Evolutionary conservation across 371 early-diverging fungal species (phyloP).

Genomic region (Choanephora cucurbitarum): DNA sequence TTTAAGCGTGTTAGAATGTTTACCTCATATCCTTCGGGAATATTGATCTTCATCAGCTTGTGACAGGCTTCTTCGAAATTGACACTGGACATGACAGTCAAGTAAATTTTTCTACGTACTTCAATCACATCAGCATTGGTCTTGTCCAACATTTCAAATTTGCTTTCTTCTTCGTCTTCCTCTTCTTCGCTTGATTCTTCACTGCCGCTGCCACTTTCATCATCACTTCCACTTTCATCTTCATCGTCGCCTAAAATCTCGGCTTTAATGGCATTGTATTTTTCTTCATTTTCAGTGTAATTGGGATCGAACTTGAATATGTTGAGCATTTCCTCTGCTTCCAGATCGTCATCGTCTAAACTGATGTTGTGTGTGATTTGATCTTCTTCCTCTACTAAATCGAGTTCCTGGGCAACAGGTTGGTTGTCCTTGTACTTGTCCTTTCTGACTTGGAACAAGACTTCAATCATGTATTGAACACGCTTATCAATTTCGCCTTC

Average conservation of each 20-base stretch:
- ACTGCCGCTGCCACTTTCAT: slow-evolving; percentile 60
- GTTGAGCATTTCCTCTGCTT: slow-evolving; percentile 80
- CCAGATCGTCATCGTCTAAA: slow-evolving; percentile 87
- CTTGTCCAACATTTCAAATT: slow-evolving; percentile 82
- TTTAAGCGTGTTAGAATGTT: neutral
- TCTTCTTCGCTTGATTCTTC: slow-evolving; percentile 37
- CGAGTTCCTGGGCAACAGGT: slow-evolving; percentile 76
- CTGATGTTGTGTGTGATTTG: slow-evolving; percentile 91
- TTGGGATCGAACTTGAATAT: slow-evolving; percentile 86
- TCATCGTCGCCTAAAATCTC: slow-evolving; percentile 92
- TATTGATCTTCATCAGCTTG: slow-evolving; percentile 86
- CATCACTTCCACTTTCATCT: slow-evolving; percentile 52
- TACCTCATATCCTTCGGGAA: slow-evolving; percentile 85
- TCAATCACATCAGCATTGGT: slow-evolving; percentile 90
- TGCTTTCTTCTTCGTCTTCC: slow-evolving; percentile 43
- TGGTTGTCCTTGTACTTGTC: slow-evolving; percentile 92
- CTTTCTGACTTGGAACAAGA: slow-evolving; percentile 92
- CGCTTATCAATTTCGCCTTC: slow-evolving; percentile 94
- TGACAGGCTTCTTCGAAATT: slow-evolving; percentile 96
- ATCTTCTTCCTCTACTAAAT: slow-evolving; percentile 95
- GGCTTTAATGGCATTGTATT: slow-evolving; percentile 76
- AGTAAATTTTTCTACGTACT: slow-evolving; percentile 90
- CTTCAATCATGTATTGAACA: slow-evolving; percentile 97
- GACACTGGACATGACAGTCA: slow-evolving; percentile 95
- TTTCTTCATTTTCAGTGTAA: slow-evolving; percentile 81